A percentile compares a stretch with the other conserved stretches of the same genome.
Evolutionary conservation across 1,284 basidiomycete genomes (phyloP).

Genomic region (Ceratobasidium sp.): DNA sequence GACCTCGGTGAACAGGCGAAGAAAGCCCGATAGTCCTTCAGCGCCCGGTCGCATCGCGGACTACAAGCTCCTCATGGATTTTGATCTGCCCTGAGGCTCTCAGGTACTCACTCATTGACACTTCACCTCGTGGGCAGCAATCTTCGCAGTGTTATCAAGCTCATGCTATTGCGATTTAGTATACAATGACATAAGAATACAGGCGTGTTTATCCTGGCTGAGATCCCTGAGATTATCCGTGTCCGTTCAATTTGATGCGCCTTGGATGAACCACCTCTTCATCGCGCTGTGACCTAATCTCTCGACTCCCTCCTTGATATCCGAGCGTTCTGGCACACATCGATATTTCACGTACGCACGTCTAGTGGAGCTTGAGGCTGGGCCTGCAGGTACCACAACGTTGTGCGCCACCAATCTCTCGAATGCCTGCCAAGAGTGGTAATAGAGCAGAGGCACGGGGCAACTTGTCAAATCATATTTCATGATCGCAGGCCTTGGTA

Average conservation of each 20-base stretch:
- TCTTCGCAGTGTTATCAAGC: not conserved
- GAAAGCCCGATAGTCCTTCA: constrained; percentile 76
- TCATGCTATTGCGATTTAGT: not conserved
- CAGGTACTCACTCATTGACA: not conserved
- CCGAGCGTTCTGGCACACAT: constrained; percentile 61
- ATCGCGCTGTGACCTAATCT: constrained; percentile 68
- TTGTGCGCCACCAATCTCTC: constrained; percentile 62
- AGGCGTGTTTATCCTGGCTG: not conserved
- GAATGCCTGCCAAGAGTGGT: constrained; percentile 61
- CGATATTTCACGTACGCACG: constrained; percentile 72
- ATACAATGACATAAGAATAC: constrained; percentile 38
- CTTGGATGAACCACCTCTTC: constrained; percentile 69
- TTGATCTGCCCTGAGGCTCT: constrained; percentile 47
- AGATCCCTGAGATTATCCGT: not conserved
- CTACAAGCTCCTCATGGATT: constrained; percentile 61
- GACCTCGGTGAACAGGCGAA: constrained; percentile 58
- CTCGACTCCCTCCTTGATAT: constrained; percentile 69
- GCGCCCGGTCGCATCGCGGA: constrained; percentile 66
- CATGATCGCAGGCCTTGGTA: not conserved
- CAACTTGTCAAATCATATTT: not conserved
- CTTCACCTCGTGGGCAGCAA: not conserved
- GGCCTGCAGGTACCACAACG: constrained; percentile 59
- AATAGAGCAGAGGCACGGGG: not conserved
- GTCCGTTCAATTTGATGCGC: constrained; percentile 27
- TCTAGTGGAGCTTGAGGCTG: constrained; percentile 56